A percentile compares a stretch with the other conserved stretches of the same genome.
These are phyloP conservation scores for Penicillium sp. DNA, from an alignment of 2,329 filamentous ascomycete species.

Conservation along the genomic window DNA sequence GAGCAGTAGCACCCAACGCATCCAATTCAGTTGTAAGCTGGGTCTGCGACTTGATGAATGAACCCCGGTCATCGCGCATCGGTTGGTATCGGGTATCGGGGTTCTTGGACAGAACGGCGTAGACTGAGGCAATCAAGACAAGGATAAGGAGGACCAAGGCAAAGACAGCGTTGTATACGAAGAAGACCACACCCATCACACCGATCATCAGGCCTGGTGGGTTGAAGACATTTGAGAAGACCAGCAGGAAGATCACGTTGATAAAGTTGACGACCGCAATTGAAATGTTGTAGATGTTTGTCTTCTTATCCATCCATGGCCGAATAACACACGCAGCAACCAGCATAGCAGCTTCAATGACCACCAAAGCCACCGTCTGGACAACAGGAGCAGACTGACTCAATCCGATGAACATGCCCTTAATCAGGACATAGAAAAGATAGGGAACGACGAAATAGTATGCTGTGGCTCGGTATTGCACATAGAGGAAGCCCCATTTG, in stretches of 20 bases:
- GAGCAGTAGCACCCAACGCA: slow-evolving; percentile 82
- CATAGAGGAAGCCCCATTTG: slow-evolving; percentile 98
- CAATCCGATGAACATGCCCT: slow-evolving; percentile 85
- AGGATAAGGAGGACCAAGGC: slow-evolving; percentile 79
- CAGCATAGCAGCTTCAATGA: slow-evolving; percentile 78
- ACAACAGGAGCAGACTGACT: slow-evolving; percentile 68
- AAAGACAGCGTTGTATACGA: slow-evolving; percentile 82
- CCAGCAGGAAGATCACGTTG: slow-evolving; percentile 82
- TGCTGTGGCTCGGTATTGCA: slow-evolving; percentile 91
- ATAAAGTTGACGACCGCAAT: slow-evolving; percentile 89
- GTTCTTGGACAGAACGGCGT: slow-evolving; percentile 87
- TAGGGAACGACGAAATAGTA: slow-evolving; percentile 92
- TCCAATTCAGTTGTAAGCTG: slow-evolving; percentile 86
- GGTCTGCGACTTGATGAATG: slow-evolving; percentile 95
- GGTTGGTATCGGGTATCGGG: slow-evolving; percentile 93
- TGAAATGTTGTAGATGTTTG: slow-evolving; percentile 92
- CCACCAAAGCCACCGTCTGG: slow-evolving; percentile 78
- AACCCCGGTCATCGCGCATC: slow-evolving; percentile 93
- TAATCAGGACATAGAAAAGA: slow-evolving; percentile 77
- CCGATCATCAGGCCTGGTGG: slow-evolving; percentile 81
- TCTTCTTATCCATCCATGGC: slow-evolving; percentile 99
- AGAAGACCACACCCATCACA: slow-evolving; percentile 85
- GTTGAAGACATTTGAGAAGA: slow-evolving; percentile 85
- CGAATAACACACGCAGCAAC: slow-evolving; percentile 77
- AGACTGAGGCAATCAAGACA: slow-evolving; percentile 73